A percentile compares a stretch with the other conserved stretches of the same genome.
Conservation (phyloP, 345 rosid species). For the Microcos paniculata region DNA sequence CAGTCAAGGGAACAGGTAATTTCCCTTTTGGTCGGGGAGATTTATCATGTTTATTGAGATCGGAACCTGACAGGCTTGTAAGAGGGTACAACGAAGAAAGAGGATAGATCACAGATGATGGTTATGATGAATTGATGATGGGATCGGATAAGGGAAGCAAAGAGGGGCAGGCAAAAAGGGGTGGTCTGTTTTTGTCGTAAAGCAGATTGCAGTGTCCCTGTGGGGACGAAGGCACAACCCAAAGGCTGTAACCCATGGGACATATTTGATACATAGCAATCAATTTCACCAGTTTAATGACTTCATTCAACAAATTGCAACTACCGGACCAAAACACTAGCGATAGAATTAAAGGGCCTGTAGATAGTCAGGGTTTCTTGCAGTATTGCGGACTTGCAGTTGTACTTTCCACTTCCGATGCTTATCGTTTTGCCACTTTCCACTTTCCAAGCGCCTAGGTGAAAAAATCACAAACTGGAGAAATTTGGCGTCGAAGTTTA, state of each 20-base stretch:
- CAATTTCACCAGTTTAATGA: neutral
- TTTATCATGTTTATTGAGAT: neutral
- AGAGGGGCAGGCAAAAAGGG: neutral
- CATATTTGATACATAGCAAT: neutral
- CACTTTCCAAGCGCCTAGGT: neutral
- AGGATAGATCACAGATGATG: neutral
- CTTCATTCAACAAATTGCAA: neutral
- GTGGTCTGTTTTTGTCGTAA: conserved; percentile 9
- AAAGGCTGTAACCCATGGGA: neutral
- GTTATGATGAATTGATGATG: neutral
- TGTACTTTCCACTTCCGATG: neutral
- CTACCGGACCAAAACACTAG: neutral
- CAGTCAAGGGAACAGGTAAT: neutral
- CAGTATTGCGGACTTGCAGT: neutral
- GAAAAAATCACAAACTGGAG: too few species aligned
- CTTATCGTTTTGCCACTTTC: neutral
- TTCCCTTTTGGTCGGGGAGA: conserved; percentile 14
- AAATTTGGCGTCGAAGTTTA: too few species aligned
- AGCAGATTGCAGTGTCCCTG: neutral
- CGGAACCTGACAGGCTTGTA: neutral
- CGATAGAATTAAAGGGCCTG: neutral
- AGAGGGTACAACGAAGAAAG: conserved; percentile 1
- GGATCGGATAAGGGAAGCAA: neutral
- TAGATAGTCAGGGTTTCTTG: neutral
- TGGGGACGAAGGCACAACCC: neutral